Percentiles rank a stretch among this genome's conserved stretches.
These are phyloP conservation scores for Pseudogymnoascus sp. DNA, from an alignment of 2,329 filamentous ascomycete genomes.

Conservation along the genomic window DNA sequence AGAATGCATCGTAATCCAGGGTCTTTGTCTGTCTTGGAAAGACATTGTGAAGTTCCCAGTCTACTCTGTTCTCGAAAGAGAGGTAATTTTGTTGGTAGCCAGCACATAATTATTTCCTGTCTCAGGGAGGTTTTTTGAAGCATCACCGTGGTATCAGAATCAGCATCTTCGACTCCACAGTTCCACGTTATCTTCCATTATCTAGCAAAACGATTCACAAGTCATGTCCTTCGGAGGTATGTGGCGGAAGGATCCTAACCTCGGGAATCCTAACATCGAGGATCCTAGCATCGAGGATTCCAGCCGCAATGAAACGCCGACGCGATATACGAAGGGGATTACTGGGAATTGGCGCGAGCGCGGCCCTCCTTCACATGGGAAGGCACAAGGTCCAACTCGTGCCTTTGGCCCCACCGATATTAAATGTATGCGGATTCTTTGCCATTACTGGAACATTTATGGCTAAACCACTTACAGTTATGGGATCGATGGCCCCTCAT, in stretches of 20 bases:
- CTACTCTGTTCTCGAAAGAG: not conserved
- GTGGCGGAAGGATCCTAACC: not conserved
- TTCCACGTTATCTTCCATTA: not conserved
- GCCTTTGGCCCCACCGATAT: not conserved
- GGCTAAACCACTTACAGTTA: not conserved
- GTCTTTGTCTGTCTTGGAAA: not conserved
- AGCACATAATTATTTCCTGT: not conserved
- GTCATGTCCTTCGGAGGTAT: not conserved
- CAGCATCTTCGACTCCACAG: not conserved
- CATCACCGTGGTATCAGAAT: not conserved
- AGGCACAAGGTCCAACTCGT: not conserved
- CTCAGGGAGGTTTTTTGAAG: not conserved
- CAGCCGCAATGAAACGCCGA: not conserved
- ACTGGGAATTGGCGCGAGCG: not conserved
- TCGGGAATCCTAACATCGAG: too few species aligned
- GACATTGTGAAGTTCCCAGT: not conserved
- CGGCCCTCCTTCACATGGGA: not conserved
- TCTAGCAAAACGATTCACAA: not conserved
- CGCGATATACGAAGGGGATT: not conserved
- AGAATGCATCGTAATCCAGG: not conserved
- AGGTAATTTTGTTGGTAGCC: not conserved
- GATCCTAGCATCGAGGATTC: not conserved
- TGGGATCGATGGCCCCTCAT: not conserved
- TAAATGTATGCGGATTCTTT: not conserved
- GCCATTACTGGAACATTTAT: not conserved